Conservation (phyloP, 1,284 basidiomycete species). For the Cutaneotrichosporon sp. region DNA sequence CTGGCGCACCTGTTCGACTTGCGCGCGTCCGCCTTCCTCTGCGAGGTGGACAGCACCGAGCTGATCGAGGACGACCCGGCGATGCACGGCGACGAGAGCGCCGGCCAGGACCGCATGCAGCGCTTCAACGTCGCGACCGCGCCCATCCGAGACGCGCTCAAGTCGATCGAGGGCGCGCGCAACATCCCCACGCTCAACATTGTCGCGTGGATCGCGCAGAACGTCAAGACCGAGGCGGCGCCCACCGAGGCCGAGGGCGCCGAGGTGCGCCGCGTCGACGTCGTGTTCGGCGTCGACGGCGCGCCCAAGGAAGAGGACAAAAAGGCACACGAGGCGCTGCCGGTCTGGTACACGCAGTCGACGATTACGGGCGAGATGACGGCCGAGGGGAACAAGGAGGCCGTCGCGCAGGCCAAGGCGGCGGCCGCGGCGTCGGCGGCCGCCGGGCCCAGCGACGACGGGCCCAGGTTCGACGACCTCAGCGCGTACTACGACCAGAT, state of each 20-base stretch:
- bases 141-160: conserved; percentile 80
- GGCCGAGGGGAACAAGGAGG: conserved; percentile 63
- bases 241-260: conserved; percentile 65
- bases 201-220: conserved; percentile 47
- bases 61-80: conserved; percentile 79
- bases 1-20: conserved; percentile 71
- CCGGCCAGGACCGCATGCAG: conserved; percentile 85
- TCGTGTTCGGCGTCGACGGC: conserved; percentile 75
- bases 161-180: conserved; percentile 73
- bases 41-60: conserved; percentile 68
- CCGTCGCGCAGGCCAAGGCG: conserved; percentile 16
- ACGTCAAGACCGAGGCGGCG: conserved; percentile 58
- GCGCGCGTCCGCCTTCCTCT: conserved; percentile 34
- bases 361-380: conserved; percentile 92
- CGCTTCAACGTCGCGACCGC: conserved; percentile 90
- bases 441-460: conserved; percentile 11
- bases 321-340: conserved; percentile 86
- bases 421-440: conserved; percentile 12
- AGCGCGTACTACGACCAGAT: conserved; percentile 37
- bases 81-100: conserved; percentile 50
- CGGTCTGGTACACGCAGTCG: conserved; percentile 90
- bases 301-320: conserved; percentile 73
- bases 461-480: conserved; percentile 35
- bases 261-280: conserved; percentile 61
- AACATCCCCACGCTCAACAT: conserved; percentile 49